A percentile compares a stretch with the other conserved stretches of the same genome.
Evolutionary conservation across 140 eudicot genomes (phyloP).

Genomic region (Ambrosia hybrid): DNA sequence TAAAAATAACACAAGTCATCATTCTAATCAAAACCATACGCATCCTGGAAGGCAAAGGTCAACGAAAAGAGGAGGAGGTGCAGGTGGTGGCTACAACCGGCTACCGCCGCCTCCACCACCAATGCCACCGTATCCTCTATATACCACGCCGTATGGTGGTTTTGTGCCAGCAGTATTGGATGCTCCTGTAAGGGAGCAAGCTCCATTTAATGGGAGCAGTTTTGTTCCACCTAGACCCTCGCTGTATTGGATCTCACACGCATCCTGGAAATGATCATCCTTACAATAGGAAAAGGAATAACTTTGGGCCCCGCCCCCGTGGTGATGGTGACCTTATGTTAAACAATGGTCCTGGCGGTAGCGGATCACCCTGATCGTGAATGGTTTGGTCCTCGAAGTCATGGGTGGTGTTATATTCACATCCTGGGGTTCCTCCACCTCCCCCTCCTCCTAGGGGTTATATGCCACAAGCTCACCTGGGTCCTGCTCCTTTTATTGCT

Average conservation of each 20-base stretch:
- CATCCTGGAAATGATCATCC: slow-evolving; percentile 37
- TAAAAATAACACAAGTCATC: slow-evolving; percentile 42
- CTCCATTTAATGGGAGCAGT: slow-evolving; percentile 31
- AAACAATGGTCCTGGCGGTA: slow-evolving; percentile 59
- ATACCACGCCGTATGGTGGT: slow-evolving; percentile 34
- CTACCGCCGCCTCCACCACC: slow-evolving; percentile 45
- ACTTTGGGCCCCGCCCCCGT: slow-evolving; percentile 57
- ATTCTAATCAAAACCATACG: slow-evolving; percentile 38
- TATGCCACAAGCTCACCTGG: slow-evolving; percentile 52
- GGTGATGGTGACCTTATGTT: slow-evolving; percentile 50
- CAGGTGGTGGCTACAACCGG: slow-evolving; percentile 33
- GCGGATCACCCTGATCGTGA: slow-evolving; percentile 58
- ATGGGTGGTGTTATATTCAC: slow-evolving; percentile 38
- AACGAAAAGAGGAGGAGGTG: slow-evolving; percentile 37
- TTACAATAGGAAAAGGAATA: slow-evolving; percentile 49
- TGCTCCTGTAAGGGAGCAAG: slow-evolving; percentile 38
- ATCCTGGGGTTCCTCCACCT: slow-evolving; percentile 55
- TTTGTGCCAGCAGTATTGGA: slow-evolving; percentile 42
- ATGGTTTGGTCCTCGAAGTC: slow-evolving; percentile 44
- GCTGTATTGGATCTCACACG: slow-evolving; percentile 38
- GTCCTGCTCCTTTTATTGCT: slow-evolving; percentile 51
- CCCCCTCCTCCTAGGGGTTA: slow-evolving; percentile 53
- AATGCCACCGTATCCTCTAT: slow-evolving; percentile 50
- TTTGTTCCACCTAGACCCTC: slow-evolving; percentile 42
- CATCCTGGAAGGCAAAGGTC: slow-evolving; percentile 48